Evolutionary conservation across 2,329 filamentous ascomycete genomes (phyloP).

Genomic region (Didymella sp.): DNA sequence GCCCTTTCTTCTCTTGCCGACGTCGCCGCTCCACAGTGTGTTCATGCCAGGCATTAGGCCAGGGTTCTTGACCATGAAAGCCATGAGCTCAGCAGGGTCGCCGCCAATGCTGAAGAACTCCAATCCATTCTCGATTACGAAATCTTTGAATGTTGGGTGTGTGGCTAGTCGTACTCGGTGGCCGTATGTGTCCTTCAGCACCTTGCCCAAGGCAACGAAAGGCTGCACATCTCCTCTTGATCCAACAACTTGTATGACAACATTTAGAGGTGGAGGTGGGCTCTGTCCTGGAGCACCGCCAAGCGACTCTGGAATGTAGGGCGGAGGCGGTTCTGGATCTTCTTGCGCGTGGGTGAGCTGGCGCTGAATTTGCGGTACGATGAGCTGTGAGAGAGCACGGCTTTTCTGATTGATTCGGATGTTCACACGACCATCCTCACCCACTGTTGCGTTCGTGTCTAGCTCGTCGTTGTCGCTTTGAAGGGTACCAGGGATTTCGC

Average conservation of each 20-base stretch:
- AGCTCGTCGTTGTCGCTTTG: constrained; percentile 48
- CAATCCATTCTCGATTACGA: constrained; percentile 58
- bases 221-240: constrained; percentile 60
- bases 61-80: constrained; percentile 91
- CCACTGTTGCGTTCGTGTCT: constrained; percentile 55
- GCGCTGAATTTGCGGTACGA: constrained; percentile 49
- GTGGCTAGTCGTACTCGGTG: constrained; percentile 59
- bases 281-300: constrained; percentile 67
- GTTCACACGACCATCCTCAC: constrained; percentile 51
- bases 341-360: constrained; percentile 53
- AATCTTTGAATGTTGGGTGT: constrained; percentile 58
- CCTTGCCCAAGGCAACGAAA: constrained; percentile 58
- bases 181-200: constrained; percentile 57
- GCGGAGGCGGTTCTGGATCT: constrained; percentile 65
- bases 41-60: constrained; percentile 85
- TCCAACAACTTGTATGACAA: constrained; percentile 59
- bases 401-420: constrained; percentile 51
- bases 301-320: constrained; percentile 76
- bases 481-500: constrained; percentile 51
- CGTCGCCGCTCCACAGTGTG: constrained; percentile 76
- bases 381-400: constrained; percentile 45
- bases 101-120: constrained; percentile 60
- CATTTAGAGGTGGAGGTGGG: constrained; percentile 57
- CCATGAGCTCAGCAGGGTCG: constrained; percentile 61
- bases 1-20: constrained; percentile 74